Percentiles rank a stretch among this genome's conserved stretches.
These are phyloP conservation scores for Pichia sp. DNA, from an alignment of 1,139 yeast species.

Conservation along the genomic window DNA sequence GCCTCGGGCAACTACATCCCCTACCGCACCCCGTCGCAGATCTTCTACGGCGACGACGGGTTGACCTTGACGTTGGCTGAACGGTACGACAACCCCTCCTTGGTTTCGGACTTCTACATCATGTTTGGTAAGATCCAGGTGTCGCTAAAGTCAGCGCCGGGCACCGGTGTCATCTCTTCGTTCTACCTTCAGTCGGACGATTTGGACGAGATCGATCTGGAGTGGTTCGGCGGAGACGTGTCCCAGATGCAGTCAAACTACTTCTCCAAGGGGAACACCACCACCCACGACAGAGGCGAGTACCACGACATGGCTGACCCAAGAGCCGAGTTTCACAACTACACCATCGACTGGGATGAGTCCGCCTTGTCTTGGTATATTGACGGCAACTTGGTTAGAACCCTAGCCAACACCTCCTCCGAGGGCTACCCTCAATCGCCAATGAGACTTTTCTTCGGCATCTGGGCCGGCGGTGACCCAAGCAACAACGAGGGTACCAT, in stretches of 20 bases:
- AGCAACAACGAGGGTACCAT: slow-evolving; percentile 47
- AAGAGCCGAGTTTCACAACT: slow-evolving; percentile 61
- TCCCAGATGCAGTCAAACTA: slow-evolving; percentile 74
- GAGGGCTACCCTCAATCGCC: slow-evolving; percentile 51
- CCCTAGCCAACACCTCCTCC: slow-evolving; percentile 36
- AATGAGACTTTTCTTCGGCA: slow-evolving; percentile 43
- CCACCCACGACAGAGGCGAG: slow-evolving; percentile 74
- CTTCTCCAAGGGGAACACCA: slow-evolving; percentile 74
- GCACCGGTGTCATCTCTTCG: slow-evolving; percentile 73
- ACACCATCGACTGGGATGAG: slow-evolving; percentile 78
- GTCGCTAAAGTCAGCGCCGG: slow-evolving; percentile 63
- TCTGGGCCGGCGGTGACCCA: slow-evolving; percentile 59
- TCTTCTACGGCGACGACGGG: slow-evolving; percentile 48
- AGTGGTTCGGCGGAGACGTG: slow-evolving; percentile 75
- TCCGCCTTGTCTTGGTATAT: slow-evolving; percentile 47
- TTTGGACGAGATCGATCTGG: slow-evolving; percentile 81
- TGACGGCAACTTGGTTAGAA: slow-evolving; percentile 42
- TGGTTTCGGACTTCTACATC: slow-evolving; percentile 70
- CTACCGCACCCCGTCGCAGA: slow-evolving; percentile 35
- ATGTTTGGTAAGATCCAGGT: slow-evolving; percentile 86
- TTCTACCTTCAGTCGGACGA: slow-evolving; percentile 82
- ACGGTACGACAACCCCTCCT: slow-evolving; percentile 69
- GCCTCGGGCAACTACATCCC: slow-evolving; percentile 42
- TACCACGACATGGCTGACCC: slow-evolving; percentile 58
- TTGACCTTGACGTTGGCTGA: slow-evolving; percentile 53